Percentiles rank a stretch among this genome's conserved stretches.
phyloP scores from a whole-genome alignment of 352 stramenopile species.

The Globisporangium lucens region DNA sequence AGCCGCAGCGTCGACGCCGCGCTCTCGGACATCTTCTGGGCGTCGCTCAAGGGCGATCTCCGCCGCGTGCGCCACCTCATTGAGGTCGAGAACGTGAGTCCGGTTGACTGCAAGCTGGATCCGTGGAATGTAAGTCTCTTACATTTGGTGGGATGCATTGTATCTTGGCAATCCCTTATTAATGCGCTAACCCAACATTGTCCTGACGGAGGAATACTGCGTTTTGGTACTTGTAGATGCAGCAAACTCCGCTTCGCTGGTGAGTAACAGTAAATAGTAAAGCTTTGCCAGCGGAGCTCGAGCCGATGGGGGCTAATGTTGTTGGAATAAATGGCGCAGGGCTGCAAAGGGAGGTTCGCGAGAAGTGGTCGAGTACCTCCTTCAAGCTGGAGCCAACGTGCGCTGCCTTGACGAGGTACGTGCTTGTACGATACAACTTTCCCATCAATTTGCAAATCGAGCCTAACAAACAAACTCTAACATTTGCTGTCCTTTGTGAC shows the following conservation, averaged over 20 bases:
- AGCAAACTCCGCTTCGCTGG: slow-evolving; percentile 73
- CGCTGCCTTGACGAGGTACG: slow-evolving; percentile 50
- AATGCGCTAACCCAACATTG: neutral
- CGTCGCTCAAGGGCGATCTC: slow-evolving; percentile 59
- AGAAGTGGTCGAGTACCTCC: slow-evolving; percentile 51
- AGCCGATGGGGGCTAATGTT: neutral
- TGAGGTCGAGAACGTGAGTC: slow-evolving; percentile 47
- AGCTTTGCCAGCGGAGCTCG: too few relatives aligned
- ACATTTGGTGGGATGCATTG: neutral
- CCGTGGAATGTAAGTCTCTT: slow-evolving; percentile 54
- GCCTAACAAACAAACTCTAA: too few relatives aligned
- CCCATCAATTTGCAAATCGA: neutral
- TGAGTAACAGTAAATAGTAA: slow-evolving; percentile 12
- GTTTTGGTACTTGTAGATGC: slow-evolving; percentile 26
- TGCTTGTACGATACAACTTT: neutral
- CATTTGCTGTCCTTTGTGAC: neutral
- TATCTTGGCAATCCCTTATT: neutral
- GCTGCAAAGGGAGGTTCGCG: slow-evolving; percentile 58
- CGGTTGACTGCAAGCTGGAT: slow-evolving; percentile 45
- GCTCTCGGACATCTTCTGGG: slow-evolving; percentile 70
- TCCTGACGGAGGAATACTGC: neutral
- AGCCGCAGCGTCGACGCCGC: slow-evolving; percentile 41
- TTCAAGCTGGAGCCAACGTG: slow-evolving; percentile 44
- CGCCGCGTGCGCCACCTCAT: slow-evolving; percentile 53
- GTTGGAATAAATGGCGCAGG: slow-evolving; percentile 28